Conservation (phyloP, 2,329 filamentous ascomycete species). For the Trichoderma gracile region DNA sequence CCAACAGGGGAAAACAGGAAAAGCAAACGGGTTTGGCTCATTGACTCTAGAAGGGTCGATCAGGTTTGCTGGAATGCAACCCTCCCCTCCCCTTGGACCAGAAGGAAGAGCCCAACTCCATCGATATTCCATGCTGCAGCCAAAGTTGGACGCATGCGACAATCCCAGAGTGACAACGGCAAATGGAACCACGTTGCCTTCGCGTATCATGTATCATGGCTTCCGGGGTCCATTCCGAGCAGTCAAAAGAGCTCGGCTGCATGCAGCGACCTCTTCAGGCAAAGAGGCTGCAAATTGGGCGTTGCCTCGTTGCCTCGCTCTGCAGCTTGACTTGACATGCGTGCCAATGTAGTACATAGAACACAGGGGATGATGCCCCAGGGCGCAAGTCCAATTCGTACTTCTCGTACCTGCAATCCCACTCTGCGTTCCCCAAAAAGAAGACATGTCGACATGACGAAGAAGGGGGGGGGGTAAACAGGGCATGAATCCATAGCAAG, state of each 20-base stretch:
- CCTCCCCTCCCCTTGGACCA: background rate
- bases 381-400: background rate
- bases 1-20: background rate
- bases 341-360: background rate
- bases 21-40: background rate
- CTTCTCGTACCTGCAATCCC: background rate
- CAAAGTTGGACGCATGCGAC: constrained; percentile 6
- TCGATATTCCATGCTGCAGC: constrained; percentile 14
- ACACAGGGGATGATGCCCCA: background rate
- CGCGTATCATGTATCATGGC: constrained; percentile 12
- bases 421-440: background rate
- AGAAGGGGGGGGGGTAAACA: constrained; percentile 1
- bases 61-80: constrained; percentile 12
- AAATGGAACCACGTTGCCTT: constrained; percentile 19
- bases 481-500: background rate
- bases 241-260: constrained; percentile 5
- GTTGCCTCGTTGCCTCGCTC: background rate
- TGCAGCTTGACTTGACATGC: background rate
- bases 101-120: background rate
- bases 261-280: constrained; percentile 8
- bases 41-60: constrained; percentile 16
- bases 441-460: constrained; percentile 6
- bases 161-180: constrained; percentile 12
- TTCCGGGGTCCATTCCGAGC: constrained; percentile 9
- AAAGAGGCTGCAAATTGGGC: constrained; percentile 2